Evolutionary conservation across 1,284 basidiomycete species (phyloP).

Genomic region (Irpex lacteus): DNA sequence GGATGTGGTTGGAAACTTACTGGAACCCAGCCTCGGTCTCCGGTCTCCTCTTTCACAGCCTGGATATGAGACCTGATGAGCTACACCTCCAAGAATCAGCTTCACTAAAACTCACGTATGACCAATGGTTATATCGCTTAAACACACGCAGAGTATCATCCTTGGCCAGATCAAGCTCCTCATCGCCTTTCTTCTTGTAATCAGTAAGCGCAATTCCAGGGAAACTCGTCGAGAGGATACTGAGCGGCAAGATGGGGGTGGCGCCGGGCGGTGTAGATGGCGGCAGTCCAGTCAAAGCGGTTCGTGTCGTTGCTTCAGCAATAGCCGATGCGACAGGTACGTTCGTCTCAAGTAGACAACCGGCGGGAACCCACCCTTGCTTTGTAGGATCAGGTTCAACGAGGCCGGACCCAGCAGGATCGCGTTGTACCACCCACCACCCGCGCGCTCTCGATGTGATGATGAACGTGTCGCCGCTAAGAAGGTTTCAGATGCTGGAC

Average conservation of each 20-base stretch:
- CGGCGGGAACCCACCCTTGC: constrained; percentile 88
- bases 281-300: constrained; percentile 31
- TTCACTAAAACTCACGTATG: constrained; percentile 58
- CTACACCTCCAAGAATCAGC: constrained; percentile 6
- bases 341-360: constrained; percentile 92
- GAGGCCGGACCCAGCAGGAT: constrained; percentile 81
- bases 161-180: constrained; percentile 84
- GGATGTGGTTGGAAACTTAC: constrained; percentile 37
- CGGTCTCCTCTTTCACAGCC: constrained; percentile 86
- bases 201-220: constrained; percentile 95
- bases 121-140: constrained; percentile 98
- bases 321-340: constrained; percentile 77
- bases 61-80: constrained; percentile 30
- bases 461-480: constrained; percentile 86
- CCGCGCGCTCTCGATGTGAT: constrained; percentile 93
- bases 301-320: constrained; percentile 67
- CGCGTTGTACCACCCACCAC: constrained; percentile 99
- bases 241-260: constrained; percentile 80
- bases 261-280: constrained; percentile 40
- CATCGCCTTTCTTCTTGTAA: constrained; percentile 87
- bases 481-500: constrained; percentile 10
- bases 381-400: constrained; percentile 73
- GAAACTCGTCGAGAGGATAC: constrained; percentile 92
- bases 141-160: constrained; percentile 90
- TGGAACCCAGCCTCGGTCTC: constrained; percentile 91